These are phyloP conservation scores for Thalassia testudinum DNA, from an alignment of 116 monocot species.

Conservation along the genomic window DNA sequence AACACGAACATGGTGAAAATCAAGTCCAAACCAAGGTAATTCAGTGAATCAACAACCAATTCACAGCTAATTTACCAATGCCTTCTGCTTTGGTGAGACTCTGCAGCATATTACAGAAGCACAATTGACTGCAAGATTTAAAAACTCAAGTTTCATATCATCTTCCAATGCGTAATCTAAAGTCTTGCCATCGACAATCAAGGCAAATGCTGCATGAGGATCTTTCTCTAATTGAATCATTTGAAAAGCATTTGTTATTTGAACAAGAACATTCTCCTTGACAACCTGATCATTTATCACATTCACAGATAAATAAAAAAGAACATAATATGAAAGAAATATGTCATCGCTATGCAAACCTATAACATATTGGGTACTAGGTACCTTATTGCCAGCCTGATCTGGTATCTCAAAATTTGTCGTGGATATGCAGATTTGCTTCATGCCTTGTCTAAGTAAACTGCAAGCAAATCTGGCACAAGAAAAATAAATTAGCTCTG, in stretches of 20 bases:
- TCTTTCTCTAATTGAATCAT: constrained; percentile 45
- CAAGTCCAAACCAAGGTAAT: background rate
- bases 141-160: constrained; percentile 49
- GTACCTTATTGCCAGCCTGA: constrained; percentile 35
- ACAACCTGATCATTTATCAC: constrained; percentile 16
- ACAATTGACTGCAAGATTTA: constrained; percentile 59
- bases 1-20: background rate
- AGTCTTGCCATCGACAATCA: constrained; percentile 80
- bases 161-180: constrained; percentile 64
- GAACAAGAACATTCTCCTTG: constrained; percentile 40
- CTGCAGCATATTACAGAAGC: constrained; percentile 81
- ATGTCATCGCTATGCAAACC: background rate
- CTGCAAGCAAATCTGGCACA: constrained; percentile 2
- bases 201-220: constrained; percentile 62
- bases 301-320: too few relatives aligned
- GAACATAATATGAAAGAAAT: background rate
- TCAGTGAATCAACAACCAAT: background rate
- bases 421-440: constrained; percentile 1
- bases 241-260: constrained; percentile 53
- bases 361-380: too few relatives aligned
- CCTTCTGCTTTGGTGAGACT: constrained; percentile 80
- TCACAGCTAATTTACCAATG: too few relatives aligned
- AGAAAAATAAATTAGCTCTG: background rate
- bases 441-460: constrained; percentile 11
- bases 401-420: constrained; percentile 14